phyloP scores from a whole-genome alignment of 805 yeast genomes.

The Kodamaea restingae region DNA sequence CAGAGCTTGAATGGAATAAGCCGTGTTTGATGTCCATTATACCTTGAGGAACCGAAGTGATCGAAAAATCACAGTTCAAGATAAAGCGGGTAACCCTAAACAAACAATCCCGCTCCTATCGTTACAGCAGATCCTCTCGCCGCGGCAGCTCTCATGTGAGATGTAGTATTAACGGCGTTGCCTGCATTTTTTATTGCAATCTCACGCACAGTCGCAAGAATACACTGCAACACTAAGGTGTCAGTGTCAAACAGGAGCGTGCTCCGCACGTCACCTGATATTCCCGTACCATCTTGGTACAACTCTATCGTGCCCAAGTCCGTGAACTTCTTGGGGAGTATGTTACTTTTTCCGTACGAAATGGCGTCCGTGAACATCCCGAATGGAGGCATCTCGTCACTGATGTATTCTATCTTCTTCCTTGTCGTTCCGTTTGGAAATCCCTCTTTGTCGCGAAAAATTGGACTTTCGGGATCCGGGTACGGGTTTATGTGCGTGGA shows the following conservation, averaged over 20 bases:
- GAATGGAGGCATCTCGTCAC: constrained; percentile 37
- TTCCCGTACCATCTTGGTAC: constrained; percentile 26
- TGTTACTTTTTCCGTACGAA: constrained; percentile 13
- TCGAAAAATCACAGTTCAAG: too few species aligned
- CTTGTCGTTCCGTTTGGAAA: constrained; percentile 6
- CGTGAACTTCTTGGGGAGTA: constrained; percentile 31
- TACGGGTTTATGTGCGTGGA: constrained; percentile 26
- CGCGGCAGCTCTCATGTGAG: background rate
- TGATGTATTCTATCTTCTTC: constrained; percentile 14
- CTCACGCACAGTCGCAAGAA: constrained; percentile 32
- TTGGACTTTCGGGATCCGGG: constrained; percentile 25
- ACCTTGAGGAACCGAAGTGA: background rate
- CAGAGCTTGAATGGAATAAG: too few species aligned
- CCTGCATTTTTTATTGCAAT: constrained; percentile 23
- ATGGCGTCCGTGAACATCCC: constrained; percentile 30
- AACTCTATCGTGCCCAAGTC: constrained; percentile 34
- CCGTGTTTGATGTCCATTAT: too few species aligned
- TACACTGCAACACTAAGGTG: constrained; percentile 27
- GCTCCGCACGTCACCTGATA: constrained; percentile 17
- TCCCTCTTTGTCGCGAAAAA: constrained; percentile 15
- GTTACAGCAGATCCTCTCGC: background rate
- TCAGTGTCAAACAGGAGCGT: constrained; percentile 32
- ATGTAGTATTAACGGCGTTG: constrained; percentile 10
- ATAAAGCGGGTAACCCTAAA: too few species aligned
- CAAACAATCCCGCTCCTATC: background rate